These are phyloP conservation scores for Amesomyces nigricolor DNA, from an alignment of 2,329 filamentous ascomycete genomes.

Conservation along the genomic window DNA sequence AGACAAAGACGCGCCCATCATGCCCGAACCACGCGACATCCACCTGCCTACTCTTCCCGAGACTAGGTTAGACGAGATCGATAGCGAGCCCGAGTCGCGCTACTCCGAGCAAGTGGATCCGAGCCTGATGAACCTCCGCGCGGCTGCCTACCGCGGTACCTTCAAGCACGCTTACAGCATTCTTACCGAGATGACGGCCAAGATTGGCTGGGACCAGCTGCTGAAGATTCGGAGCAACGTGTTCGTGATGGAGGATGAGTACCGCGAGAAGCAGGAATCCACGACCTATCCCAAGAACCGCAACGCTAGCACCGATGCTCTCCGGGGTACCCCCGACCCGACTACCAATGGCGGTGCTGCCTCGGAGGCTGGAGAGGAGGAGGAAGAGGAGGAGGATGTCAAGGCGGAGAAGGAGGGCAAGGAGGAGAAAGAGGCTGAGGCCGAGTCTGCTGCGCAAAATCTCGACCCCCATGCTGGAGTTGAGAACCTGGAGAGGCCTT, in stretches of 20 bases:
- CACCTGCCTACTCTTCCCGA: slow-evolving; percentile 82
- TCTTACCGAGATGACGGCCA: slow-evolving; percentile 89
- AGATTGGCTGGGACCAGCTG: slow-evolving; percentile 96
- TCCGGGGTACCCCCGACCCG: slow-evolving; percentile 64
- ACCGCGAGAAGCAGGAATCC: slow-evolving; percentile 74
- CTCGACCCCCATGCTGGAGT: slow-evolving; percentile 32
- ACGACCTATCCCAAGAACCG: slow-evolving; percentile 49
- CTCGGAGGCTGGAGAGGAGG: slow-evolving; percentile 28
- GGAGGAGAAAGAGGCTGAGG: slow-evolving; percentile 26
- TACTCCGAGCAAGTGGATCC: slow-evolving; percentile 83
- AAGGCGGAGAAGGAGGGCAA: slow-evolving; percentile 32
- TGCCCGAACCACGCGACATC: slow-evolving; percentile 88
- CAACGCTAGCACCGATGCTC: slow-evolving; percentile 72
- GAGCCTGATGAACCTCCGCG: slow-evolving; percentile 77
- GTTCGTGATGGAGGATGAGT: slow-evolving; percentile 99
- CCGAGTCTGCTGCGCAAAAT: slow-evolving; percentile 27
- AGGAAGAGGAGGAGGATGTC: slow-evolving; percentile 21
- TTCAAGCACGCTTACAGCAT: slow-evolving; percentile 94
- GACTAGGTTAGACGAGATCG: slow-evolving; percentile 90
- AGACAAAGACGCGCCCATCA: slow-evolving; percentile 90
- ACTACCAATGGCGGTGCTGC: slow-evolving; percentile 43
- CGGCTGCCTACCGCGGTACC: slow-evolving; percentile 86
- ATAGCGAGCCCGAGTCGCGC: slow-evolving; percentile 78
- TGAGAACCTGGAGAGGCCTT: slow-evolving; percentile 64
- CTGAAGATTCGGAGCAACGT: slow-evolving; percentile 93